Evolutionary conservation across 129 eudicot genomes (phyloP).

Genomic region (Arctium lappa): DNA sequence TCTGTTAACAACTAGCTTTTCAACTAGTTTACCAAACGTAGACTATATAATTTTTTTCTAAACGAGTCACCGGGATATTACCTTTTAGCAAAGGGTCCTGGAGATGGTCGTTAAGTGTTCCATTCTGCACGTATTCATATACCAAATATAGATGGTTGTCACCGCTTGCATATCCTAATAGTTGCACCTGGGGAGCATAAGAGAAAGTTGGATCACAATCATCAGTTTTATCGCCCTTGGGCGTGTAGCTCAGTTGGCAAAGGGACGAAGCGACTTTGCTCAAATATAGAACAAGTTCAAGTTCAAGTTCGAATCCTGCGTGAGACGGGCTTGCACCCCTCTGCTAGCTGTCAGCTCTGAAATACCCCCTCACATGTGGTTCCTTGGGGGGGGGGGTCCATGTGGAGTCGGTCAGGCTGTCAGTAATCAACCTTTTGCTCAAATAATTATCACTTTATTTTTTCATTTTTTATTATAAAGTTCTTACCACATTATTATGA

Average conservation of each 20-base stretch:
- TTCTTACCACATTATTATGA: slow-evolving; percentile 45
- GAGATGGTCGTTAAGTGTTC: slow-evolving; percentile 41
- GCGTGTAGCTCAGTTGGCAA: too few species aligned
- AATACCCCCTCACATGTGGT: not conserved
- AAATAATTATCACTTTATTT: not conserved
- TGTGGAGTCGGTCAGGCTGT: not conserved
- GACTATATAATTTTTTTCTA: not conserved
- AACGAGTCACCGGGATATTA: not conserved
- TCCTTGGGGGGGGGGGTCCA: not conserved
- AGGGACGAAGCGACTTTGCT: too few species aligned
- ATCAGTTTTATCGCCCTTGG: not conserved
- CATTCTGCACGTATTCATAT: slow-evolving; percentile 36
- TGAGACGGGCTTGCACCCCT: too few species aligned
- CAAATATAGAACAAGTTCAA: too few species aligned
- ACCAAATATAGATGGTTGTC: slow-evolving; percentile 45
- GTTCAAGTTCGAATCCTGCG: too few species aligned
- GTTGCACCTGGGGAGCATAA: slow-evolving; percentile 32
- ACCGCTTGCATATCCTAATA: slow-evolving; percentile 44
- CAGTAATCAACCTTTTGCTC: not conserved
- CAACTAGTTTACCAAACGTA: not conserved
- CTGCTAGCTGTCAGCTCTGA: too few species aligned
- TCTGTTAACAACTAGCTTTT: not conserved
- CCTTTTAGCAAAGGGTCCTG: slow-evolving; percentile 39
- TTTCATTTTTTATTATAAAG: not conserved
- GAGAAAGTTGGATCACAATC: not conserved